Conservation (phyloP, 257 asterid genomes). For the Parsonsia alboflavescens region DNA sequence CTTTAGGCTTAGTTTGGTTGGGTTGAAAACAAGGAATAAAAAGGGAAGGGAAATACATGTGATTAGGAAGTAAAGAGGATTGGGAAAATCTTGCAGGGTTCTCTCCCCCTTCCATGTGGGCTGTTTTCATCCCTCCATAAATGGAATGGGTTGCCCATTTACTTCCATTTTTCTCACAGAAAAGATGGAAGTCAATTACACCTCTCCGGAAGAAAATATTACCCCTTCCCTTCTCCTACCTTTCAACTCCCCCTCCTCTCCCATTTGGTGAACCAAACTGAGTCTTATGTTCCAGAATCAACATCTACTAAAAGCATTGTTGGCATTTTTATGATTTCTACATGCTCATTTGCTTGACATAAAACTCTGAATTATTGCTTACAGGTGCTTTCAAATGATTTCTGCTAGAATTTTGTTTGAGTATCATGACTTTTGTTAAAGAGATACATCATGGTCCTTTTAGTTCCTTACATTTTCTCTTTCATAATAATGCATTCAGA, state of each 20-base stretch:
- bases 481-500: not conserved
- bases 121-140: too few species aligned
- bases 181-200: not conserved
- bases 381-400: not conserved
- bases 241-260: not conserved
- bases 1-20: not conserved
- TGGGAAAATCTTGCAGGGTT: too few species aligned
- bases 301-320: not conserved
- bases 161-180: too few species aligned
- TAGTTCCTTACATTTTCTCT: not conserved
- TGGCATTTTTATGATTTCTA: not conserved
- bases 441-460: not conserved
- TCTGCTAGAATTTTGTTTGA: not conserved
- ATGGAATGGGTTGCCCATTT: too few species aligned
- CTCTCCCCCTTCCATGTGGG: too few species aligned
- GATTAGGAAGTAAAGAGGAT: not conserved
- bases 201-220: not conserved
- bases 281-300: not conserved
- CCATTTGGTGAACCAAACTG: not conserved
- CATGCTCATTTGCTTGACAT: not conserved
- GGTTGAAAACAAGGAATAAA: not conserved
- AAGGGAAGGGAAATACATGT: not conserved
- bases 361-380: not conserved
- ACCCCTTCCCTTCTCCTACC: not conserved
- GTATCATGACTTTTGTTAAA: not conserved